Evolutionary conservation across 2,329 filamentous ascomycete genomes (phyloP).

Genomic region (Niveomyces coronatus): DNA sequence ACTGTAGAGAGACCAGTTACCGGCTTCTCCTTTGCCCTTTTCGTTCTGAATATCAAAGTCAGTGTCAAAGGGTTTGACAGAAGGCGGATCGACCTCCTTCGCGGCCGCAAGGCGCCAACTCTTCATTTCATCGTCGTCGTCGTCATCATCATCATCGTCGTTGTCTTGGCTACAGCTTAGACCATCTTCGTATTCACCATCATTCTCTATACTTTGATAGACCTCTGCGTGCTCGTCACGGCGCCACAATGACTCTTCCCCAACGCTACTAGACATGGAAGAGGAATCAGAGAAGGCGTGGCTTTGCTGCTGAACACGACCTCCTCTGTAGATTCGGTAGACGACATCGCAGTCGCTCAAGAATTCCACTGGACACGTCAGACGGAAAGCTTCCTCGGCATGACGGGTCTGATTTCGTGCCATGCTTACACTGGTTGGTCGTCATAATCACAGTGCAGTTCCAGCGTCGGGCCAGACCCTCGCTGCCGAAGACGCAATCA

Average conservation of each 20-base stretch:
- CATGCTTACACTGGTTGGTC: constrained; percentile 1
- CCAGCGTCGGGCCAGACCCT: background rate
- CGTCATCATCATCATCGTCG: background rate
- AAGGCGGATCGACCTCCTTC: background rate
- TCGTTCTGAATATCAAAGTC: background rate
- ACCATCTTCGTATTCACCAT: background rate
- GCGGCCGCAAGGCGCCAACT: background rate
- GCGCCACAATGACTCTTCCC: no score
- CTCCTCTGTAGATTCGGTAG: background rate
- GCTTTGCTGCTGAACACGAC: background rate
- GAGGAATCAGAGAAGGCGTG: background rate
- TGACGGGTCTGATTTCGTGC: background rate
- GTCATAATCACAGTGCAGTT: constrained; percentile 5
- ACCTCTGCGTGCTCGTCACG: no score
- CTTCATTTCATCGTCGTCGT: background rate
- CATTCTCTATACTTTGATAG: no score
- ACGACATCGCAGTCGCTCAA: background rate
- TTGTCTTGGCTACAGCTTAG: no score
- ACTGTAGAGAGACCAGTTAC: background rate
- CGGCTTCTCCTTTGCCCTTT: background rate
- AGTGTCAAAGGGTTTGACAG: background rate
- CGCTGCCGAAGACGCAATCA: background rate
- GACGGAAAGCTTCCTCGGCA: no score
- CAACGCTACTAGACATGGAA: background rate
- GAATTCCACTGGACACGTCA: background rate